These are phyloP conservation scores for Microbotryum intermedium DNA, from an alignment of 1,284 basidiomycete genomes.

Conservation along the genomic window DNA sequence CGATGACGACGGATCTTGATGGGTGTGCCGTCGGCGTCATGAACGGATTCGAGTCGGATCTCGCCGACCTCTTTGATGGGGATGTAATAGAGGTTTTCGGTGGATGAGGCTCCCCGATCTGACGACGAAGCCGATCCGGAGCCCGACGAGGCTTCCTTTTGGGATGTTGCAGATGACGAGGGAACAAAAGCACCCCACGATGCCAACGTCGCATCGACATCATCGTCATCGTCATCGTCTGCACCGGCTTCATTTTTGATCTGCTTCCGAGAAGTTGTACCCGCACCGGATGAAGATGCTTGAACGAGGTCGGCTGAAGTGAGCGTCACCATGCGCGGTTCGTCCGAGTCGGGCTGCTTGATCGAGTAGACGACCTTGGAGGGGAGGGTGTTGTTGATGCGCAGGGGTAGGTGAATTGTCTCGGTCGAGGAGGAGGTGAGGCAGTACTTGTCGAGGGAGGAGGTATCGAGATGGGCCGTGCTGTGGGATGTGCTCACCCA, in stretches of 20 bases:
- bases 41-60: constrained; percentile 60
- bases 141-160: too few relatives aligned
- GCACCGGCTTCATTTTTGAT: constrained; percentile 33
- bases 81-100: constrained; percentile 64
- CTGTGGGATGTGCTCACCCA: constrained; percentile 36
- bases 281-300: too few relatives aligned
- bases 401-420: constrained; percentile 60
- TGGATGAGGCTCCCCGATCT: constrained; percentile 45
- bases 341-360: constrained; percentile 31
- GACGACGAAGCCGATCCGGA: too few relatives aligned
- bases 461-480: constrained; percentile 72
- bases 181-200: constrained; percentile 34
- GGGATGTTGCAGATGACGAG: not conserved
- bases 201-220: constrained; percentile 38
- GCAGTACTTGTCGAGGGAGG: constrained; percentile 56
- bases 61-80: constrained; percentile 60
- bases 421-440: constrained; percentile 42
- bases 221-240: constrained; percentile 17
- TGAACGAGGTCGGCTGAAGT: constrained; percentile 3
- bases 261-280: too few relatives aligned
- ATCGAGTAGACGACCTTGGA: constrained; percentile 60
- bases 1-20: constrained; percentile 47
- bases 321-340: too few relatives aligned
- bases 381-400: constrained; percentile 86
- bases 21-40: constrained; percentile 58